A percentile compares a stretch with the other conserved stretches of the same genome.
These are phyloP conservation scores for Trametes hirsuta DNA, from an alignment of 1,284 basidiomycete genomes.

Conservation along the genomic window DNA sequence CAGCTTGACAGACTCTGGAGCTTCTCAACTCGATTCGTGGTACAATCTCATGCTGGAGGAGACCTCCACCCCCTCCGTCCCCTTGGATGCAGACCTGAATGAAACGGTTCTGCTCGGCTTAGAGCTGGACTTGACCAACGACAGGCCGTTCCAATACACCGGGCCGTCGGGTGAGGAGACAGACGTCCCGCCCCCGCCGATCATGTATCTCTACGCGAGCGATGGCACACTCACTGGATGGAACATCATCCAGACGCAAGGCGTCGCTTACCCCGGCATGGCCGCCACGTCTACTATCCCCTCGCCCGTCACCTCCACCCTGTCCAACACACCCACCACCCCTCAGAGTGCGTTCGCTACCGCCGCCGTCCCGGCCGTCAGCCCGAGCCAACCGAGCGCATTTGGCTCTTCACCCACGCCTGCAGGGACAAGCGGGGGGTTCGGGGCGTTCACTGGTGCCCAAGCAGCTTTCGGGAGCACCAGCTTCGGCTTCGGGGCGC, in stretches of 20 bases:
- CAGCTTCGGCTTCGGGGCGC: slow-evolving; percentile 16
- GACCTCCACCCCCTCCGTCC: slow-evolving; percentile 67
- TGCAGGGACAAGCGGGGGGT: slow-evolving; percentile 11
- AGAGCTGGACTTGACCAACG: slow-evolving; percentile 69
- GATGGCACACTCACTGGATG: slow-evolving; percentile 83
- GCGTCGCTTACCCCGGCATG: slow-evolving; percentile 60
- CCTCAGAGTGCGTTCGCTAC: slow-evolving; percentile 6
- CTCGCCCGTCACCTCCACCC: slow-evolving; percentile 6
- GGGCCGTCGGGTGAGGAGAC: slow-evolving; percentile 49
- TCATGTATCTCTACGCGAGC: slow-evolving; percentile 78
- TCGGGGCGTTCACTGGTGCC: slow-evolving; percentile 29
- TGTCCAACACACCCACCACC: not conserved
- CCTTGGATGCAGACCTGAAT: slow-evolving; percentile 69
- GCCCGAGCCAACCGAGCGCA: slow-evolving; percentile 1
- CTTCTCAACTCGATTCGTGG: slow-evolving; percentile 52
- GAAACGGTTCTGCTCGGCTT: slow-evolving; percentile 77
- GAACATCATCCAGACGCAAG: slow-evolving; percentile 65
- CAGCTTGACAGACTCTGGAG: slow-evolving; percentile 41
- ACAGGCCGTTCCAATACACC: slow-evolving; percentile 42
- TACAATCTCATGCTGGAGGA: slow-evolving; percentile 76
- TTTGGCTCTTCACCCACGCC: slow-evolving; percentile 11
- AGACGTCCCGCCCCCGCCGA: slow-evolving; percentile 60
- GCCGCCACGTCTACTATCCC: slow-evolving; percentile 25
- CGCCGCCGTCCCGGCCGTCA: not conserved
- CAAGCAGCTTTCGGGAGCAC: slow-evolving; percentile 28